phyloP scores from a whole-genome alignment of 805 yeast genomes.

The Starmerella apis region DNA sequence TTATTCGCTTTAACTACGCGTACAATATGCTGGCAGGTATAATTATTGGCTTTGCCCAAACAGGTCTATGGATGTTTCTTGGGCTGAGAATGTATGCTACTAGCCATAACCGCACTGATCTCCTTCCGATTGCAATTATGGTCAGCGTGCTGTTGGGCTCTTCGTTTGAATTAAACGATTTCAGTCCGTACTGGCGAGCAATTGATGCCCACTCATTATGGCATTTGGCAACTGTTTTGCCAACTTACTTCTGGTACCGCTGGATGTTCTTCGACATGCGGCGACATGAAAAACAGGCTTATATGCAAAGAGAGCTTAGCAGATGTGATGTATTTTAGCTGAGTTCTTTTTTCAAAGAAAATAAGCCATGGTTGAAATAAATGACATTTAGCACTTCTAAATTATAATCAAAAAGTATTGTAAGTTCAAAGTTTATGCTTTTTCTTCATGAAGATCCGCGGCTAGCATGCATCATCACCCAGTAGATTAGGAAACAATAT shows the following conservation, averaged over 20 bases:
- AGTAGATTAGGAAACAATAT: too few relatives aligned
- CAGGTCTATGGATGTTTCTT: slow-evolving; percentile 40
- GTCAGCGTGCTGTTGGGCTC: slow-evolving; percentile 54
- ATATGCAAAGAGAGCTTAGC: not conserved
- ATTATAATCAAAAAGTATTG: too few relatives aligned
- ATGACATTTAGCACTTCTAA: too few relatives aligned
- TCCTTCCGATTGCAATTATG: slow-evolving; percentile 46
- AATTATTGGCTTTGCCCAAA: slow-evolving; percentile 64
- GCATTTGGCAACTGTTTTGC: slow-evolving; percentile 83
- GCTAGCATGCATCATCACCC: too few relatives aligned
- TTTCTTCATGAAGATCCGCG: too few relatives aligned
- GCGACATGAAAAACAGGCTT: slow-evolving; percentile 7
- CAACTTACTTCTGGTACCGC: slow-evolving; percentile 63
- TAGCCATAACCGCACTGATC: slow-evolving; percentile 32
- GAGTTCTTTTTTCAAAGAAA: too few relatives aligned
- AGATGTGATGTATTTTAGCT: not conserved
- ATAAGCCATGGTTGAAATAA: too few relatives aligned
- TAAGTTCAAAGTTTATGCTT: too few relatives aligned
- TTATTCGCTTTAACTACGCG: slow-evolving; percentile 74
- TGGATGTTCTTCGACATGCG: slow-evolving; percentile 34
- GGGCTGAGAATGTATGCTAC: slow-evolving; percentile 26
- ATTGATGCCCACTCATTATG: slow-evolving; percentile 89
- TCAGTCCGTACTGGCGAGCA: slow-evolving; percentile 57
- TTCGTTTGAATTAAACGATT: slow-evolving; percentile 86
- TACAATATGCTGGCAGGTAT: slow-evolving; percentile 91